Percentiles rank a stretch among this genome's conserved stretches.
Conservation (phyloP, 1,284 basidiomycete species). For the Ganoderma multipileum region DNA sequence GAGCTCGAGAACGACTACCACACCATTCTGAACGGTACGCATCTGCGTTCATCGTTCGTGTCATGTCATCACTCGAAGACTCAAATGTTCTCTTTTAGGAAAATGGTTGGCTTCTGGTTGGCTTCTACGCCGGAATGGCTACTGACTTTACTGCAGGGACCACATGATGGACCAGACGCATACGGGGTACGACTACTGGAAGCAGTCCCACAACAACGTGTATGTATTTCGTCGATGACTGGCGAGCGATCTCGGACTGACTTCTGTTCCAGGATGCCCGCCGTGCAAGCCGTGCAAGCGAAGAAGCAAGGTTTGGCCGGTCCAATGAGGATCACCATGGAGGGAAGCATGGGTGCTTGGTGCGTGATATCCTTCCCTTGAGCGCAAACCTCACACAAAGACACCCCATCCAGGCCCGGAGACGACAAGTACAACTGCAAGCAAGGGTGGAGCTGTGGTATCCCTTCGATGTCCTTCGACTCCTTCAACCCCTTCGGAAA, state of each 20-base stretch:
- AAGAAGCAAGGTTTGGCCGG: slow-evolving; percentile 64
- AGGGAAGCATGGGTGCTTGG: slow-evolving; percentile 67
- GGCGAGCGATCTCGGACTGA: slow-evolving; percentile 5
- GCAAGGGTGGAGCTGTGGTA: slow-evolving; percentile 54
- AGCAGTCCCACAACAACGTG: slow-evolving; percentile 70
- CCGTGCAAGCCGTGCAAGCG: slow-evolving; percentile 59
- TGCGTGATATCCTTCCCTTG: slow-evolving; percentile 36
- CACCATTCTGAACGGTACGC: slow-evolving; percentile 57
- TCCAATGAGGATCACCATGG: slow-evolving; percentile 66
- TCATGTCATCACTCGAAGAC: background rate
- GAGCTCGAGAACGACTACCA: slow-evolving; percentile 69
- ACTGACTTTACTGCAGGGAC: slow-evolving; percentile 27
- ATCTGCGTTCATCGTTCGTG: slow-evolving; percentile 20
- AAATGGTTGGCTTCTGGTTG: slow-evolving; percentile 52
- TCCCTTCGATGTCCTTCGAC: slow-evolving; percentile 58
- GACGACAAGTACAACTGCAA: slow-evolving; percentile 65
- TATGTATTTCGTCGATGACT: slow-evolving; percentile 34
- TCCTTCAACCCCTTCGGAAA: slow-evolving; percentile 58
- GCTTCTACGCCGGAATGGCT: background rate
- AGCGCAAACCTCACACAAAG: background rate
- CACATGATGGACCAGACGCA: slow-evolving; percentile 76
- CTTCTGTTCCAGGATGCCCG: slow-evolving; percentile 54
- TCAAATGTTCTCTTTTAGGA: slow-evolving; percentile 40
- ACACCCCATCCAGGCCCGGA: slow-evolving; percentile 55
- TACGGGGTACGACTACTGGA: slow-evolving; percentile 73